Percentiles rank a stretch among this genome's conserved stretches.
phyloP scores from a whole-genome alignment of 495 filamentous ascomycete species.

The Penicillium lividum region DNA sequence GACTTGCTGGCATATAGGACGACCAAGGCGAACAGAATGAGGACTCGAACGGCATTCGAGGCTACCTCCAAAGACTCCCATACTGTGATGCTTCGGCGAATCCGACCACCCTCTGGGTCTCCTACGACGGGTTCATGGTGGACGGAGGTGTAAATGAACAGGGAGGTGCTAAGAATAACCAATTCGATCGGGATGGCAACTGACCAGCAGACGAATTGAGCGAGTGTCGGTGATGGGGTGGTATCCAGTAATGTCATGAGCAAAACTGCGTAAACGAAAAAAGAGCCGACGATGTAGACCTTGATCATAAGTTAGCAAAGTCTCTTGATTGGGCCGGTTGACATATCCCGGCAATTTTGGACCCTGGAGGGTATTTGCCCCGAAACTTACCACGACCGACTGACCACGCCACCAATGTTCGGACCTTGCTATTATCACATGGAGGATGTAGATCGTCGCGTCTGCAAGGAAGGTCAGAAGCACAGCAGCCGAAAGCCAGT shows the following conservation, averaged over 20 bases:
- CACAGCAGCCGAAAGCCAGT: slow-evolving; percentile 66
- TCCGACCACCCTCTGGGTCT: slow-evolving; percentile 44
- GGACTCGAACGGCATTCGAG: slow-evolving; percentile 58
- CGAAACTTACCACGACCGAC: slow-evolving; percentile 69
- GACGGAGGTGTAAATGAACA: slow-evolving; percentile 58
- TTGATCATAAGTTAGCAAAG: slow-evolving; percentile 34
- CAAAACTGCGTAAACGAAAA: slow-evolving; percentile 71
- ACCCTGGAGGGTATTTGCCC: neutral
- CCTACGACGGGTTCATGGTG: slow-evolving; percentile 63
- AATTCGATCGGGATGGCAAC: slow-evolving; percentile 67
- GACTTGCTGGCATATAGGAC: slow-evolving; percentile 59
- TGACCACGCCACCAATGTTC: slow-evolving; percentile 91
- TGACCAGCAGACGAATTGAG: slow-evolving; percentile 74
- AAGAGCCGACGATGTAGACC: slow-evolving; percentile 80
- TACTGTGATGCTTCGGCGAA: slow-evolving; percentile 53
- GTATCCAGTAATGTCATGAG: slow-evolving; percentile 81
- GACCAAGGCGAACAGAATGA: slow-evolving; percentile 59
- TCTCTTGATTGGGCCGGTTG: neutral
- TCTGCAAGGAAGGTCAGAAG: slow-evolving; percentile 74
- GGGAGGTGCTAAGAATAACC: slow-evolving; percentile 63
- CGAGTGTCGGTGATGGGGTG: slow-evolving; percentile 67
- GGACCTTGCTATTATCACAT: slow-evolving; percentile 65
- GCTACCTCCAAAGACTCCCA: slow-evolving; percentile 68
- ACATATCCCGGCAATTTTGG: slow-evolving; percentile 1
- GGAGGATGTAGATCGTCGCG: slow-evolving; percentile 70